A percentile compares a stretch with the other conserved stretches of the same genome.
Conservation (phyloP, 306 rosid genomes). For the Sindora glabra region DNA sequence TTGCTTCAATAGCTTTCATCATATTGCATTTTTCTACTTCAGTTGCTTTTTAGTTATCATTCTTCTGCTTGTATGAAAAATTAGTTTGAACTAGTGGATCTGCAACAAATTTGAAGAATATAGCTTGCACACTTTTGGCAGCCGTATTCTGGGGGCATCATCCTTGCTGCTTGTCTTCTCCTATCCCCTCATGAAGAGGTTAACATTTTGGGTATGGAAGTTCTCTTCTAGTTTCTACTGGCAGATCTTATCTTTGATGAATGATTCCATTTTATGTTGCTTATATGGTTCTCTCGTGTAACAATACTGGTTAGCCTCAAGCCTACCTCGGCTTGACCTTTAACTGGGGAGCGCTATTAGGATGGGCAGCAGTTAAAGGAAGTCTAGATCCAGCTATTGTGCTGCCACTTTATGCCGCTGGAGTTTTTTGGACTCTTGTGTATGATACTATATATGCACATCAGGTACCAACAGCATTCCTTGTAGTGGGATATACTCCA, state of each 20-base stretch:
- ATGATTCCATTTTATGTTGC: slow-evolving; percentile 11
- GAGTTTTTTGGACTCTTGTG: slow-evolving; percentile 90
- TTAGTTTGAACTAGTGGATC: not conserved
- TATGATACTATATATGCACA: slow-evolving; percentile 94
- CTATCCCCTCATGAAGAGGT: slow-evolving; percentile 95
- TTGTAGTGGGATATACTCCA: not conserved
- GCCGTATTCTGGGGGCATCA: slow-evolving; percentile 81
- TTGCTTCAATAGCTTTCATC: not conserved
- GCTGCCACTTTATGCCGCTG: slow-evolving; percentile 75
- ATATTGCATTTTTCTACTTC: not conserved
- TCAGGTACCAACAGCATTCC: slow-evolving; percentile 50
- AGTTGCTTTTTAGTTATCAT: not conserved
- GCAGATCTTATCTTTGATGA: not conserved
- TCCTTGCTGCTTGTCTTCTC: slow-evolving; percentile 84
- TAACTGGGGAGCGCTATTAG: slow-evolving; percentile 93
- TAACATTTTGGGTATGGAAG: slow-evolving; percentile 74
- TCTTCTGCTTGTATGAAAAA: not conserved
- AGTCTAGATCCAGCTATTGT: slow-evolving; percentile 69
- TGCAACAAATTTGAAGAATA: not conserved
- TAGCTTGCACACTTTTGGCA: slow-evolving; percentile 24
- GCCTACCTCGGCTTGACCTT: slow-evolving; percentile 85
- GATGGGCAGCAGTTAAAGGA: slow-evolving; percentile 89
- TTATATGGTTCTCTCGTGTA: slow-evolving; percentile 8
- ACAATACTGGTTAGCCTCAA: slow-evolving; percentile 65
- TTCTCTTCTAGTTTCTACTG: slow-evolving; percentile 8